Base-by-base conservation (phyloP, 495 filamentous ascomycete genomes). In the Aspergillus coremiiformis region DNA sequence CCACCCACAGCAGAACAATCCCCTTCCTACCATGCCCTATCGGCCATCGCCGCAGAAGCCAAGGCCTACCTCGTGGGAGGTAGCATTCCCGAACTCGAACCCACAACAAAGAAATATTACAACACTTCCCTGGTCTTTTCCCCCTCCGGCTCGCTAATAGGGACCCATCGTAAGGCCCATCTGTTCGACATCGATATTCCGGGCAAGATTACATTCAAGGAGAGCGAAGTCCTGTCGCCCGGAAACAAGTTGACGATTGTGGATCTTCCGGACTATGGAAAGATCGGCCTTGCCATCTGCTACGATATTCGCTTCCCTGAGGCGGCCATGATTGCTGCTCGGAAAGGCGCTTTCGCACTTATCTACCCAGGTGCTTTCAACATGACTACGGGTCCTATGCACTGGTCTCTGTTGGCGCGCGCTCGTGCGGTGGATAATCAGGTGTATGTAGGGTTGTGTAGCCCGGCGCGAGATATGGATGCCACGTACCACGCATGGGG, bases 121-220 rank as follows among this genome's bases (percentile, higher is more conserved):
- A 98, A 98, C 69, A 96, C 93, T 8, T 84, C 78, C 7, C 77
- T 98, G 27, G 83, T 86, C 1, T 98, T 98, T 69, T 78, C 73
- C 11, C 90, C 90, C 0, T 58, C 77, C 1, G 93, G 93, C 0
- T 65, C 75, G 8, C 74, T 96, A n/a, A 76, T 97, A 9, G 88
- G 84, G 3, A 87, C 81, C 2, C 91, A 99, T 64, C 82, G 93
- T 54, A 99, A 99, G 67, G 81, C 93, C 17, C 93, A 99, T 65
- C 78, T 99, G n/a, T 99, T 99, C 72, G 93, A 99, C 72, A 99
- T 99, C 60, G 86, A 92, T 66, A 99, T 99, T 60, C 93, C 93
- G 1, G 91, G 89, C 24, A 88, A 89, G 66, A 96, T 99, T 66
- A 84, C 63, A 12, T 99, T 99, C 74, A 80, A 79, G 52, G 93